phyloP scores from a whole-genome alignment of 768 basidiomycete genomes.

The Dentipellis sp. region DNA sequence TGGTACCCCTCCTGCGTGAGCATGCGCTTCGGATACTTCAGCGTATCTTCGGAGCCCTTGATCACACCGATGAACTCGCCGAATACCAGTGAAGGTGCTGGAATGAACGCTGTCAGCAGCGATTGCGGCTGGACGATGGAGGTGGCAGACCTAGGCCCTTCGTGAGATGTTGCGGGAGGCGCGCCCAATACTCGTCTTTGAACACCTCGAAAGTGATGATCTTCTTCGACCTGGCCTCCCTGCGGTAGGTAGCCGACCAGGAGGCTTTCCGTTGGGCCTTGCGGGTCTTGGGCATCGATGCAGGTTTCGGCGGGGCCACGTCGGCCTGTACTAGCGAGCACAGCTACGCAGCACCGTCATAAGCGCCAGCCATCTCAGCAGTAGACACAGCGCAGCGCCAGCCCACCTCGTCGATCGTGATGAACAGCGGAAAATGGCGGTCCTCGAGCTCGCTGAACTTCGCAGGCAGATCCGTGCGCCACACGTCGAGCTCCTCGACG shows the following conservation, averaged over 20 bases:
- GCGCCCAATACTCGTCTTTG: conserved; percentile 46
- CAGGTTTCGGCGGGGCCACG: conserved; percentile 9
- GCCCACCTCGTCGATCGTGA: conserved; percentile 54
- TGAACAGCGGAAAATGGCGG: conserved; percentile 58
- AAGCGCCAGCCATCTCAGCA: too few species aligned
- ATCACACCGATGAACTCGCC: conserved; percentile 66
- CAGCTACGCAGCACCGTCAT: conserved; percentile 24
- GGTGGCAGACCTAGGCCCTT: conserved; percentile 40
- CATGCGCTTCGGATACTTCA: conserved; percentile 13
- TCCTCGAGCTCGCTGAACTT: conserved; percentile 49
- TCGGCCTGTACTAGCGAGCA: conserved; percentile 42
- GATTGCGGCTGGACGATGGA: not conserved
- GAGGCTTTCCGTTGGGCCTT: not conserved
- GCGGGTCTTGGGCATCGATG: too few species aligned
- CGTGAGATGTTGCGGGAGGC: conserved; percentile 39
- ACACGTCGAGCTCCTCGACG: conserved; percentile 32
- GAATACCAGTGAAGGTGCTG: conserved; percentile 56
- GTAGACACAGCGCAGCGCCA: too few species aligned
- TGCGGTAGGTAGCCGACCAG: not conserved
- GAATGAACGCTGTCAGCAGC: not conserved
- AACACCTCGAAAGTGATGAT: conserved; percentile 23
- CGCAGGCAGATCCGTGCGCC: conserved; percentile 36
- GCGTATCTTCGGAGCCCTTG: conserved; percentile 53
- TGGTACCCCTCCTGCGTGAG: conserved; percentile 6
- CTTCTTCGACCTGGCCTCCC: not conserved